These are phyloP conservation scores for Solanum commersonii DNA, from an alignment of 257 asterid species.

Conservation along the genomic window DNA sequence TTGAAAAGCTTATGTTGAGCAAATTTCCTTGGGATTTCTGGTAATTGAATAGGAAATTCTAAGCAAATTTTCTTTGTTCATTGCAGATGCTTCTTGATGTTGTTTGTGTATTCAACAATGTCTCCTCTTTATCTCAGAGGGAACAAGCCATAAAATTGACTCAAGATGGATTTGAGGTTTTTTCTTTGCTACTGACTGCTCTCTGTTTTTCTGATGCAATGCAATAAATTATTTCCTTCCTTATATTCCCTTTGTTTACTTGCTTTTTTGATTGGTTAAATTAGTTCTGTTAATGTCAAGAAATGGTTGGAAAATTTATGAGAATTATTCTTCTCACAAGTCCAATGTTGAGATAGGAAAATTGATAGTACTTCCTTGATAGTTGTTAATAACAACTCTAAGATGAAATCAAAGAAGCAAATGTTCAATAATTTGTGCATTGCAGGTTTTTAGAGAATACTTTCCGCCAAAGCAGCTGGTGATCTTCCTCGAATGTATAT, in stretches of 20 bases:
- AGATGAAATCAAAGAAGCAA: not conserved
- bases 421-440: not conserved
- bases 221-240: not conserved
- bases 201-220: not conserved
- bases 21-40: not conserved
- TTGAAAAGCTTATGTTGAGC: not conserved
- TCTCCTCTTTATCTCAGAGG: conserved; percentile 57
- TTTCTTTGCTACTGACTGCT: not conserved
- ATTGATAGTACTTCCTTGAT: not conserved
- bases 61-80: not conserved
- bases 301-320: not conserved
- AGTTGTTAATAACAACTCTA: not conserved
- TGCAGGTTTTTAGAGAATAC: conserved; percentile 75
- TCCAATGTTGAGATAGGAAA: not conserved
- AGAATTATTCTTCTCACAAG: not conserved
- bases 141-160: conserved; percentile 61
- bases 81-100: conserved; percentile 72
- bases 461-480: conserved; percentile 56
- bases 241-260: not conserved
- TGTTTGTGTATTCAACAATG: conserved; percentile 48
- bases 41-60: not conserved
- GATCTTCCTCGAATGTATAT: conserved; percentile 44
- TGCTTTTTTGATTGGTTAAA: not conserved
- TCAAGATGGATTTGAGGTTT: conserved; percentile 75
- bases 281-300: not conserved